phyloP scores from a whole-genome alignment of 345 rosid genomes.

The Draba incana region DNA sequence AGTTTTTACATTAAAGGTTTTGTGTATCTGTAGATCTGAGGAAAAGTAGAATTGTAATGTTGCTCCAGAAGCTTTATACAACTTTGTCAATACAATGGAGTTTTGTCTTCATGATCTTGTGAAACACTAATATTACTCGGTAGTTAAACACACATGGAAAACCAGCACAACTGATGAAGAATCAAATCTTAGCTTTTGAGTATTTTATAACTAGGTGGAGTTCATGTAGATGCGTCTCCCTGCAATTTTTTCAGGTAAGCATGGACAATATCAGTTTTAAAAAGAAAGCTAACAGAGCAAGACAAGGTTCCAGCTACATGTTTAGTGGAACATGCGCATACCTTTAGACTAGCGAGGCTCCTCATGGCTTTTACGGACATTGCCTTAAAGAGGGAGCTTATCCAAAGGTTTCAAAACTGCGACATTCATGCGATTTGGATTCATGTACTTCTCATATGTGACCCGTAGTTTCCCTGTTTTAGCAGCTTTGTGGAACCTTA shows the following conservation, averaged over 20 bases:
- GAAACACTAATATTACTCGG: slow-evolving; percentile 8
- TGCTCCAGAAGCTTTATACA: slow-evolving; percentile 24
- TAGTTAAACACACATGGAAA: slow-evolving; percentile 20
- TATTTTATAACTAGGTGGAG: slow-evolving; percentile 3
- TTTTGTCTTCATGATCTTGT: slow-evolving; percentile 32
- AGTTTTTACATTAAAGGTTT: slow-evolving; percentile 33
- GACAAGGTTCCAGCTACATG: slow-evolving; percentile 24
- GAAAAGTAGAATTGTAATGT: slow-evolving; percentile 30
- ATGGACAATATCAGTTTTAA: slow-evolving; percentile 20
- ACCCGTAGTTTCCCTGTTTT: slow-evolving; percentile 61
- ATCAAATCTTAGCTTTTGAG: slow-evolving; percentile 24
- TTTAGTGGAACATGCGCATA: slow-evolving; percentile 1
- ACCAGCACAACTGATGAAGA: slow-evolving; percentile 20
- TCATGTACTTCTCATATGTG: slow-evolving; percentile 72
- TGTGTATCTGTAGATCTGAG: slow-evolving; percentile 19
- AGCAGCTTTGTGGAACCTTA: slow-evolving; percentile 74
- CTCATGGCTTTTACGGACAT: background rate
- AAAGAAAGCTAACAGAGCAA: background rate
- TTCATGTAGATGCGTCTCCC: slow-evolving; percentile 31
- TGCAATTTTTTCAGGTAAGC: slow-evolving; percentile 22
- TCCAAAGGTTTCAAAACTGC: slow-evolving; percentile 70
- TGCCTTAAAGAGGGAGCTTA: slow-evolving; percentile 39
- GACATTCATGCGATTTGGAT: slow-evolving; percentile 50
- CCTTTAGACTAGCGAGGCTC: slow-evolving; percentile 36
- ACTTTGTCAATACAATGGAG: slow-evolving; percentile 34